Evolutionary conservation across 176 grass and related monocot genomes (phyloP).

Genomic region (Saccharum spontaneum): DNA sequence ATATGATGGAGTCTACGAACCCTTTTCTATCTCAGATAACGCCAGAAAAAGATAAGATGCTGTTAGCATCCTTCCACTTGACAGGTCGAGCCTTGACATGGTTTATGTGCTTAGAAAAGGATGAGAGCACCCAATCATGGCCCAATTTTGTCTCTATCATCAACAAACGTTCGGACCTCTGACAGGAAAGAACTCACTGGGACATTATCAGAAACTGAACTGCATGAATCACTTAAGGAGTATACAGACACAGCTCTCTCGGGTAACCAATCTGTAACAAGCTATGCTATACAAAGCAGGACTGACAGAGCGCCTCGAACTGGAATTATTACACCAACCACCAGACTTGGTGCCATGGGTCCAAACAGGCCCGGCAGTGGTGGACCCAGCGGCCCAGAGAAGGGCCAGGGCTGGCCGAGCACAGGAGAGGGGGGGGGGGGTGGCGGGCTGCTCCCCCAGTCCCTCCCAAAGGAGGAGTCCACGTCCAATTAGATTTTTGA

Average conservation of each 20-base stretch:
- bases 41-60: background rate
- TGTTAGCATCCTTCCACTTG: background rate
- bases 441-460: too few relatives aligned
- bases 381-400: background rate
- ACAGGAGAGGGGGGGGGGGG: background rate
- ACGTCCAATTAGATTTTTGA: background rate
- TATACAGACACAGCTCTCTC: background rate
- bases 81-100: background rate
- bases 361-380: background rate
- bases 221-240: background rate
- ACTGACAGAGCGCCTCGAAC: background rate
- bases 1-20: background rate
- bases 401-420: background rate
- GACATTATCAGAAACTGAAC: background rate
- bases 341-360: background rate
- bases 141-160: background rate
- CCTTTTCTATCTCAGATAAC: background rate
- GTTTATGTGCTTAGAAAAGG: background rate
- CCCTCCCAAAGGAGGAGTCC: background rate
- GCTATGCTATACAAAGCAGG: background rate
- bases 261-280: background rate
- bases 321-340: background rate
- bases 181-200: background rate
- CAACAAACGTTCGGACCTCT: background rate
- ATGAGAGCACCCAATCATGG: background rate